Evolutionary conservation across 306 rosid genomes (phyloP), one percentile per base, ranked within the genome.

Genomic region (Acmispon strigosus): DNA sequence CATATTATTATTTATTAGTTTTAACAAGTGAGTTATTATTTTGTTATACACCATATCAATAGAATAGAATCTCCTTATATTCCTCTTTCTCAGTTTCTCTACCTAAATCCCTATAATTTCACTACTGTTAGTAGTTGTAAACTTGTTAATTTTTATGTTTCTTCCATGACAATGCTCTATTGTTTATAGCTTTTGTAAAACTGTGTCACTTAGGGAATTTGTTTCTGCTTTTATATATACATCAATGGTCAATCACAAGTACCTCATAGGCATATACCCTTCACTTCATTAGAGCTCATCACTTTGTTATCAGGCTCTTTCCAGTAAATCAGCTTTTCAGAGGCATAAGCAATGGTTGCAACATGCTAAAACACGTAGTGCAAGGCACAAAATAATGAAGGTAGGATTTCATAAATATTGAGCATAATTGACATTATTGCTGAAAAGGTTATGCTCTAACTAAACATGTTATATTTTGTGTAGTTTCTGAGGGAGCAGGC

Each of bases 321-420:
- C 97, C 17, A 96, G 97, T 79, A 95, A 89, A 86, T 91, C 93
- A 64, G 96, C 99, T 77, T 95, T 87, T 84, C 92, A 87, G 81
- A 87, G 99, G 88, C 99, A 95, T 70, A 91, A 91, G 83, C 96
- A 87, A 76, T 95, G 99, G 99, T 72, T 95, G 86, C 97, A 84
- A 73, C 96, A 95, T 89, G 97, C 97, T 78, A 95, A 89, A 89
- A 95, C 97, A 18, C 96, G 99, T 17, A 95, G 97, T 75, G 99
- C 97, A 18, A 89, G 97, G 62, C 99, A 95, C 85, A 95, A 95
- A 84, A 95, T 95, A 77, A 91, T 95, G 89, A 95, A 95, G 81
- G 99, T 95, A 87, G 54, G 84, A 45, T 69, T 75, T 78, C 59
- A 57, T 17, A 72, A 77, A 15, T 50, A 55, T 69, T 11, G 65